Base-by-base conservation (phyloP, 2,329 filamentous ascomycete genomes). In the Neonectria sp. region DNA sequence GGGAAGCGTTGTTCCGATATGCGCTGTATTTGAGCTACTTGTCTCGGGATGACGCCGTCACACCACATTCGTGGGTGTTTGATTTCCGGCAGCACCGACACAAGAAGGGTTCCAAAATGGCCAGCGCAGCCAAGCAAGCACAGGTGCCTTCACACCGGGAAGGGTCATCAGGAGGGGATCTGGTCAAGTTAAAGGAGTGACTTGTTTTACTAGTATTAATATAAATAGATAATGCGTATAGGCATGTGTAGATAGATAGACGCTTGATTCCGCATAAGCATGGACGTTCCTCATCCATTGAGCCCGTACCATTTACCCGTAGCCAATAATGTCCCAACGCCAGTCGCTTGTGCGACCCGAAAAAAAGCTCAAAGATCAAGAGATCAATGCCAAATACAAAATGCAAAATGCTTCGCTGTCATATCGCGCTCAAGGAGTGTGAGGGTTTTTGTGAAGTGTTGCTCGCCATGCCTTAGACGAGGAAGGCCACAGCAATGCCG, bases 401-500 rank as follows among this genome's bases (percentile, higher is more conserved):
- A 57, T 56, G 31, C 55, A 52, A 65, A 35, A 52, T 56, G 56
- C 35, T 45, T 65, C 63, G 63, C 63, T 65, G 29, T 60, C 57
- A 24, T 60, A 45, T 57, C 45, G 25, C 51, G 33, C 52, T 15
- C 57, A 66, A 66, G 33, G 63, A 62, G 53, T 31, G 57, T 60
- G 31, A 37, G 29, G n/a, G 24, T 11, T 43, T 40, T 35, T n/a
- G 40, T 27, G 40, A 25, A 35, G 6, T 24, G 51, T 24, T 55
- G 55, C 31, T 51, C 35, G 51, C 21, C 21, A 37, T 57, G 45
- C 25, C 55, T 81, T 81, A 87, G 60, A 86, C 65, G 64, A 86
- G 75, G 71, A 79, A 82, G 60, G 77, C 82, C 53, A 78, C 83
- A 11, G 80, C 70, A 35, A 84, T 64, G 25, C 82, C 85, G 27